Percentiles rank a stretch among this genome's conserved stretches.
phyloP scores from a whole-genome alignment of 768 basidiomycete genomes.

The Rhizopogon sp. region DNA sequence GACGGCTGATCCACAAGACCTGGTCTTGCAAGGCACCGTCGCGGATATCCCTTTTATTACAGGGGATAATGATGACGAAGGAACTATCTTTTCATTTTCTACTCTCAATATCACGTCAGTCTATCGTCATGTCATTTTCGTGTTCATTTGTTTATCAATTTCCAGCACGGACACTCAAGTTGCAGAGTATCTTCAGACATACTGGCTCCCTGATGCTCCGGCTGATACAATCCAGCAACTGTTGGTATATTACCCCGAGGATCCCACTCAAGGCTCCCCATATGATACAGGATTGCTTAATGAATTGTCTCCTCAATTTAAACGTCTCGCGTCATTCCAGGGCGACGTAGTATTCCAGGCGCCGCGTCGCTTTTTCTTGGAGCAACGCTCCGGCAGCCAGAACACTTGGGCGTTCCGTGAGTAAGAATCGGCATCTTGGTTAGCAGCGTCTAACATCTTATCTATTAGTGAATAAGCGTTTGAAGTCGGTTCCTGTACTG shows the following conservation, averaged over 20 bases:
- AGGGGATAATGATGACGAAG: slow-evolving; percentile 59
- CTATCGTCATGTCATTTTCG: background rate
- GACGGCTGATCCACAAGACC: slow-evolving; percentile 36
- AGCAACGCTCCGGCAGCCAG: slow-evolving; percentile 30
- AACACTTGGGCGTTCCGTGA: slow-evolving; percentile 31
- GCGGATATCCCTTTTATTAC: slow-evolving; percentile 46
- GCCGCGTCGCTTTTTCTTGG: slow-evolving; percentile 41
- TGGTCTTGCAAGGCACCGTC: slow-evolving; percentile 38
- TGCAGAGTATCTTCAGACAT: slow-evolving; percentile 9
- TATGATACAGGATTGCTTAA: slow-evolving; percentile 43
- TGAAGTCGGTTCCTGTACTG: slow-evolving; percentile 36
- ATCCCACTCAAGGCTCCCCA: slow-evolving; percentile 43
- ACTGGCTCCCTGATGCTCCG: slow-evolving; percentile 22
- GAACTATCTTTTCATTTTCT: slow-evolving; percentile 34
- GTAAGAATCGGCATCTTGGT: background rate
- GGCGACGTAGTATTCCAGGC: slow-evolving; percentile 49
- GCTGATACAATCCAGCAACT: slow-evolving; percentile 19
- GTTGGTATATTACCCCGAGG: slow-evolving; percentile 27
- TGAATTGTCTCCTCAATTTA: slow-evolving; percentile 41
- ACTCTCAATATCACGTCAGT: slow-evolving; percentile 24
- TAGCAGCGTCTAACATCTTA: background rate
- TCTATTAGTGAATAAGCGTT: slow-evolving; percentile 38
- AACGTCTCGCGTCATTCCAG: slow-evolving; percentile 42
- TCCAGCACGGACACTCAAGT: slow-evolving; percentile 18
- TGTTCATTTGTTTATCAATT: background rate